A percentile compares a stretch with the other conserved stretches of the same genome.
phyloP scores from a whole-genome alignment of 1,284 basidiomycete species.

The Cutaneotrichosporon cavernicola region DNA sequence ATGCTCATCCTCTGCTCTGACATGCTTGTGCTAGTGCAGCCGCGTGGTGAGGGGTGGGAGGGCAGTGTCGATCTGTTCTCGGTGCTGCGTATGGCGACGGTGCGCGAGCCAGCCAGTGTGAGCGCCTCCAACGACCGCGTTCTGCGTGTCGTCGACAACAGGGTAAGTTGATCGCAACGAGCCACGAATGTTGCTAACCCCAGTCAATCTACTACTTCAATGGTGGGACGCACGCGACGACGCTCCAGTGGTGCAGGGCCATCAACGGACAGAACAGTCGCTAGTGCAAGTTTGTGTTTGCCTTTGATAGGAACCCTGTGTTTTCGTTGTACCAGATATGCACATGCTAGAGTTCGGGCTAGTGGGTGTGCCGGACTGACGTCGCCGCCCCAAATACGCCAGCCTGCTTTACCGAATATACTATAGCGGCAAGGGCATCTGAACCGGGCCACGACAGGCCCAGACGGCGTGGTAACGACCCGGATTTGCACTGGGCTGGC shows the following conservation, averaged over 20 bases:
- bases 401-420: constrained; percentile 30
- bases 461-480: too few species aligned
- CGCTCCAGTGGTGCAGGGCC: constrained; percentile 73
- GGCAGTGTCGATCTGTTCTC: constrained; percentile 84
- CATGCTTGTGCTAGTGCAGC: constrained; percentile 77
- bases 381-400: background rate
- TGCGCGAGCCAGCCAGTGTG: constrained; percentile 83
- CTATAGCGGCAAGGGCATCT: constrained; percentile 61
- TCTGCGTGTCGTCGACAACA: constrained; percentile 54
- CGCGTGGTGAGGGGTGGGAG: constrained; percentile 71
- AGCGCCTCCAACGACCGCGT: constrained; percentile 70
- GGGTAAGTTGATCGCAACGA: constrained; percentile 62
- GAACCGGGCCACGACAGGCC: too few species aligned
- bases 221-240: constrained; percentile 74
- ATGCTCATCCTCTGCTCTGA: constrained; percentile 64
- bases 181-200: constrained; percentile 1
- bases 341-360: constrained; percentile 8
- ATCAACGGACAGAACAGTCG: constrained; percentile 44
- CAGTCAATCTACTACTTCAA: constrained; percentile 86
- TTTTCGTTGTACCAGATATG: constrained; percentile 13
- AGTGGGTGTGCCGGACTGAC: background rate
- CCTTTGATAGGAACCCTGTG: background rate
- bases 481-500: too few species aligned
- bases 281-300: constrained; percentile 7
- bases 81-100: constrained; percentile 84